A percentile compares a stretch with the other conserved stretches of the same genome.
Conservation (phyloP, 2,329 filamentous ascomycete species). For the Calonectria fujianensis region DNA sequence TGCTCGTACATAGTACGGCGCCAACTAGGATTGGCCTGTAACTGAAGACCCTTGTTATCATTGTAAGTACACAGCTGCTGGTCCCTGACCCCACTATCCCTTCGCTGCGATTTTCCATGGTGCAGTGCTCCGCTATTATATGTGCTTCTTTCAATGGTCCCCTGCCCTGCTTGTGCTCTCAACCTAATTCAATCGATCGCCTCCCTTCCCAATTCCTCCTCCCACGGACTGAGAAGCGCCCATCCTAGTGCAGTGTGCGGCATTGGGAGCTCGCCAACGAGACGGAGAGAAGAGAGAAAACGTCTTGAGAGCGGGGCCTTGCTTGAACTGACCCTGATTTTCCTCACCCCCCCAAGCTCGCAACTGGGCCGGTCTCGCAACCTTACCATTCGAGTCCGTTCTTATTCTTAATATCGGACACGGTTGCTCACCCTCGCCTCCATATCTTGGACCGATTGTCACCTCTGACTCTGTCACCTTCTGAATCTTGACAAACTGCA, state of each 20-base stretch:
- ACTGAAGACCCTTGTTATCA: constrained; percentile 49
- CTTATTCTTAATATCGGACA: constrained; percentile 47
- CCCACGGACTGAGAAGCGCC: constrained; percentile 50
- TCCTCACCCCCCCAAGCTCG: constrained; percentile 48
- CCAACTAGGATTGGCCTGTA: constrained; percentile 46
- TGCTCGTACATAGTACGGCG: constrained; percentile 39
- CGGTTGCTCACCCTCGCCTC: constrained; percentile 35
- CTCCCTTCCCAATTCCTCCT: constrained; percentile 43
- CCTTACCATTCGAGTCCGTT: constrained; percentile 49
- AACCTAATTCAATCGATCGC: constrained; percentile 50
- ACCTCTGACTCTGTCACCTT: constrained; percentile 7
- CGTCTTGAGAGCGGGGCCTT: constrained; percentile 52
- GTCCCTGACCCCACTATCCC: constrained; percentile 52
- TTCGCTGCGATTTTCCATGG: constrained; percentile 38
- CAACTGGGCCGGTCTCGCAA: constrained; percentile 51
- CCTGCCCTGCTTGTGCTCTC: constrained; percentile 43
- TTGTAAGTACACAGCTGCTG: constrained; percentile 43
- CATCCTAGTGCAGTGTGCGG: constrained; percentile 47
- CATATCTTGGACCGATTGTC: constrained; percentile 15
- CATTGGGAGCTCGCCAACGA: constrained; percentile 48
- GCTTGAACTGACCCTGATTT: constrained; percentile 48
- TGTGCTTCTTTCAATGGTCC: constrained; percentile 48
- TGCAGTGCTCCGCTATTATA: constrained; percentile 43
- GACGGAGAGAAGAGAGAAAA: constrained; percentile 56
- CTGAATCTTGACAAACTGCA: neutral